These are phyloP conservation scores for Desmodesmus armatus DNA, from an alignment of 139 green algal genomes.

Conservation along the genomic window DNA sequence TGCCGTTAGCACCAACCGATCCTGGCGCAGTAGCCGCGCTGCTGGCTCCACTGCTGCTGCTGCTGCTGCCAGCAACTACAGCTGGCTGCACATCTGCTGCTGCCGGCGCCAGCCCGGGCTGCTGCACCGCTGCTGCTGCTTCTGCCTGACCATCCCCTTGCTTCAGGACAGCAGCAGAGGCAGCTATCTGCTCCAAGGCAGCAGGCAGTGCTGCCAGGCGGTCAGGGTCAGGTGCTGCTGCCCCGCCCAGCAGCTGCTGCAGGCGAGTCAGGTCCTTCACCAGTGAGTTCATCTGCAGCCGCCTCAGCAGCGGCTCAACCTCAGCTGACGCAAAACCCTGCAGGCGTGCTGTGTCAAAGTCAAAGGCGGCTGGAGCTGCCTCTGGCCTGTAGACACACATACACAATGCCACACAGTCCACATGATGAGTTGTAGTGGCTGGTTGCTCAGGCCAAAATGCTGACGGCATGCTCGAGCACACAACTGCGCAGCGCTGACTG, in stretches of 20 bases:
- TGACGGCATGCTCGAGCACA: too few relatives aligned
- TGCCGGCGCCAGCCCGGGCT: neutral
- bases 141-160: neutral
- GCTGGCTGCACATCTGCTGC: too few relatives aligned
- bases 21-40: too few relatives aligned
- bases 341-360: neutral
- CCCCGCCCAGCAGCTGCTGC: conserved; percentile 29
- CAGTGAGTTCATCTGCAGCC: conserved; percentile 29
- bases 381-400: conserved; percentile 23
- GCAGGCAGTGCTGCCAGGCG: neutral
- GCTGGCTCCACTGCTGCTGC: neutral
- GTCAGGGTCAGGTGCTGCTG: neutral
- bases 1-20: neutral
- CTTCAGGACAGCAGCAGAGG: too few relatives aligned
- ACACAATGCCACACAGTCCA: too few relatives aligned
- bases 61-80: too few relatives aligned
- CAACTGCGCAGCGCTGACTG: too few relatives aligned
- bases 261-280: neutral
- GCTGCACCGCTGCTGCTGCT: neutral
- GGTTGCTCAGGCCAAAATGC: too few relatives aligned
- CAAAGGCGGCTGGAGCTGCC: neutral
- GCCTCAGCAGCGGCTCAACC: conserved; percentile 17
- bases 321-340: neutral
- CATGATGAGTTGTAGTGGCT: too few relatives aligned
- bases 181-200: neutral